A percentile compares a stretch with the other conserved stretches of the same genome.
These are phyloP conservation scores for Magnolia sinica DNA, from an alignment of 164 flowering plant species.

Conservation along the genomic window DNA sequence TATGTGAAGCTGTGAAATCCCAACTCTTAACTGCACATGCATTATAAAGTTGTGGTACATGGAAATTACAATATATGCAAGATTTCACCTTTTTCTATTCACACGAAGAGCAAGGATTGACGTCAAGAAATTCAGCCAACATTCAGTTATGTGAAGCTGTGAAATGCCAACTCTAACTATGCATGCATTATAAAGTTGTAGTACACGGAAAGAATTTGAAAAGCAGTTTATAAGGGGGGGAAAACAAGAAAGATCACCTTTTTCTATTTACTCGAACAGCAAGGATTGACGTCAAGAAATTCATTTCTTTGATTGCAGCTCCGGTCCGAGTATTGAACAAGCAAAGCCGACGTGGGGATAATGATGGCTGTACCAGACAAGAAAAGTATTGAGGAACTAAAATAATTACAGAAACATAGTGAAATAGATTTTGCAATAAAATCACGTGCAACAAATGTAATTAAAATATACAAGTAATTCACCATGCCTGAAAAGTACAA, in stretches of 20 bases:
- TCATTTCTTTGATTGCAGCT: constrained; percentile 65
- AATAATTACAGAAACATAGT: not conserved
- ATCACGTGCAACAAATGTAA: no score
- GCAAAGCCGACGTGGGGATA: constrained; percentile 89
- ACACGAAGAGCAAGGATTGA: constrained; percentile 80
- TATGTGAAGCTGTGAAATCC: no score
- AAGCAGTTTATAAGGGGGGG: no score
- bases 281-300: constrained; percentile 81
- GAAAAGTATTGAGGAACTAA: constrained; percentile 5
- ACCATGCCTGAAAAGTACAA: not conserved
- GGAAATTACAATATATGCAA: no score
- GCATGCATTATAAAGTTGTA: no score
- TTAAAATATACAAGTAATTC: not conserved
- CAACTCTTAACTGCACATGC: no score
- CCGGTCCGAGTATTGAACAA: constrained; percentile 73
- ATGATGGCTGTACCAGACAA: constrained; percentile 54
- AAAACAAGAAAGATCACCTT: constrained; percentile 38
- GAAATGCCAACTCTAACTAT: no score
- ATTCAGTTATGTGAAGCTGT: no score
- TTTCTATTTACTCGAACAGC: constrained; percentile 73
- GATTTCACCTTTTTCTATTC: constrained; percentile 62
- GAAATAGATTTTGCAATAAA: not conserved
- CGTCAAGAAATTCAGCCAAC: constrained; percentile 64
- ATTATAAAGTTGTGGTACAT: no score
- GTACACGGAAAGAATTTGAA: no score